Evolutionary conservation across 73 alveolate species (phyloP).

Genomic region (Halteria grandinella): DNA sequence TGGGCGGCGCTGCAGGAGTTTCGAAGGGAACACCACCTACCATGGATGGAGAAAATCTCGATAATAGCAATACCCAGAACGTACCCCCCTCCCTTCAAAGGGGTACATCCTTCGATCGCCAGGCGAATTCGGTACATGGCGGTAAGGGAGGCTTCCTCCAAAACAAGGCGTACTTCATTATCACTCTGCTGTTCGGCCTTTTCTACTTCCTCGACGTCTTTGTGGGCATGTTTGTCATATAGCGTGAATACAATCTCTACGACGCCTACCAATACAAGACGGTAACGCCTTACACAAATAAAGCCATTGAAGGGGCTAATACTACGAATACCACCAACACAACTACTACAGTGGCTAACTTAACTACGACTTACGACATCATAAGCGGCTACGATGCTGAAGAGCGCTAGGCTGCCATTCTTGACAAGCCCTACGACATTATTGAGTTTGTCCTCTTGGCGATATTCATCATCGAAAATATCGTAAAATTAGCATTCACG

Average conservation of each 20-base stretch:
- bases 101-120: no score
- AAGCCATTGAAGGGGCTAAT: no score
- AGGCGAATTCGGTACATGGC: no score
- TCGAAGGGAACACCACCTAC: no score
- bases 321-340: no score
- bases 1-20: no score
- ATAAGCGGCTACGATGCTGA: not conserved
- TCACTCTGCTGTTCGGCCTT: not conserved
- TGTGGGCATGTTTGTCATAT: constrained; percentile 30
- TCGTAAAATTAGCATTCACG: not conserved
- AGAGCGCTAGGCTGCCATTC: not conserved
- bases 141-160: not conserved
- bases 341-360: no score
- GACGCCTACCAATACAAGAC: not conserved
- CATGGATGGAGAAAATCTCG: no score
- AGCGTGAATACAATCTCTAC: not conserved
- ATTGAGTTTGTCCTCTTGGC: constrained; percentile 12
- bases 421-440: constrained; percentile 26
- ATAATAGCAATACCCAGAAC: no score
- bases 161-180: not conserved
- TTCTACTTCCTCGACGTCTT: constrained; percentile 37
- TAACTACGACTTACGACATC: no score
- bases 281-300: not conserved
- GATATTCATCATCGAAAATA: not conserved
- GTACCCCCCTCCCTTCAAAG: no score